Conservation (phyloP, 371 early-diverging fungal species). For the Mucor irregularis region DNA sequence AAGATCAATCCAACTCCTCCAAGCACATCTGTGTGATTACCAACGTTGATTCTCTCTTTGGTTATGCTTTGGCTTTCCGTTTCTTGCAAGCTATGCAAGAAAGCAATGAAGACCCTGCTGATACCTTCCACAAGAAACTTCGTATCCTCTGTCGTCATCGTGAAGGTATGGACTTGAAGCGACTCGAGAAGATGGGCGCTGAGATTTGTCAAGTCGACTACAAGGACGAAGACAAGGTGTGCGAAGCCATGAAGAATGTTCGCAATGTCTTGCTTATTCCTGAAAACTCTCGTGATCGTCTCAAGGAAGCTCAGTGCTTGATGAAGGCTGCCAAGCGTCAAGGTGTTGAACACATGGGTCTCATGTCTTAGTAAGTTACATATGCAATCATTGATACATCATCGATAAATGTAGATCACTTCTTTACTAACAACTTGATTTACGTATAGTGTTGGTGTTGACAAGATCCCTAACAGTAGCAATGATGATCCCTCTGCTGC, state of each 20-base stretch:
- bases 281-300: conserved; percentile 27
- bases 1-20: conserved; percentile 2
- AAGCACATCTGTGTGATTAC: conserved; percentile 29
- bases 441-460: conserved; percentile 31
- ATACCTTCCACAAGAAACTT: background rate
- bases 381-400: background rate
- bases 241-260: conserved; percentile 20
- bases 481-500: too few species aligned
- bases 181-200: conserved; percentile 33
- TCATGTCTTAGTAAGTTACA: conserved; percentile 38
- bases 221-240: conserved; percentile 27
- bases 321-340: conserved; percentile 25
- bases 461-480: conserved; percentile 7
- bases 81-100: conserved; percentile 23
- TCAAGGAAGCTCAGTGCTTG: conserved; percentile 35
- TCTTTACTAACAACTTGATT: background rate
- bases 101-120: background rate
- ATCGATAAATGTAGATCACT: too few species aligned
- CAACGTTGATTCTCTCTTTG: conserved; percentile 38
- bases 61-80: conserved; percentile 35
- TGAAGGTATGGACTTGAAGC: conserved; percentile 6
- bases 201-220: conserved; percentile 36
- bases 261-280: conserved; percentile 27
- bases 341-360: conserved; percentile 27
- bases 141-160: conserved; percentile 36